Conservation (phyloP, 2,329 filamentous ascomycete species). For the Colletotrichum sp. region DNA sequence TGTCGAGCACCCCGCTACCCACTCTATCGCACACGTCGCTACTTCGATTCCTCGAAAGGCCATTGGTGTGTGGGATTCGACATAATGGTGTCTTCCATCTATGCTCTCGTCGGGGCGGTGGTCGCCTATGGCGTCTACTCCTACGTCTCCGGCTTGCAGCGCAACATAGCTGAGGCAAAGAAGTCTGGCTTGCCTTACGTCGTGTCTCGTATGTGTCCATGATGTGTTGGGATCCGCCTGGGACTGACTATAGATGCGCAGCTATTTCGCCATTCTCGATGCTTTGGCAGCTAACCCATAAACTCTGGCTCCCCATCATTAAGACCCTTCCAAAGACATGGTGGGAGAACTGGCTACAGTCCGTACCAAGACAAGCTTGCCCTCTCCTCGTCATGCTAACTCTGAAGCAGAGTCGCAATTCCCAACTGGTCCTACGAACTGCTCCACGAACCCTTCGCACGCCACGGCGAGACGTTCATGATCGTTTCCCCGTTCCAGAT, state of each 20-base stretch:
- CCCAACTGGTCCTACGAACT: conserved; percentile 65
- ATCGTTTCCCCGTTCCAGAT: conserved; percentile 63
- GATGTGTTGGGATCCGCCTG: too few species aligned
- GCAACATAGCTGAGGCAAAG: conserved; percentile 56
- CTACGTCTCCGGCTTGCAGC: conserved; percentile 37
- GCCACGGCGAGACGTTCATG: conserved; percentile 68
- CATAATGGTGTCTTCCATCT: conserved; percentile 41
- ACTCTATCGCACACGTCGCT: too few species aligned
- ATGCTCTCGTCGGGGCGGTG: conserved; percentile 36
- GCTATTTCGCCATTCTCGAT: conserved; percentile 55
- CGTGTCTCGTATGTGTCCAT: conserved; percentile 52
- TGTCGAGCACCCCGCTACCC: not conserved
- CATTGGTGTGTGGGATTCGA: not conserved
- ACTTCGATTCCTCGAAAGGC: not conserved
- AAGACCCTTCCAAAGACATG: conserved; percentile 57
- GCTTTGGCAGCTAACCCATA: conserved; percentile 60
- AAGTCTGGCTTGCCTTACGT: conserved; percentile 57
- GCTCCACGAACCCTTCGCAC: conserved; percentile 62
- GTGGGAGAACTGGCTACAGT: conserved; percentile 67
- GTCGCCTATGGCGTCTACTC: conserved; percentile 37
- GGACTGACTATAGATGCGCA: conserved; percentile 26
- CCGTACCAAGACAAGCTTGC: conserved; percentile 31
- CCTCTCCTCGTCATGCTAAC: conserved; percentile 6
- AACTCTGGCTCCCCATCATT: conserved; percentile 61
- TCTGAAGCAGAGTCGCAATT: conserved; percentile 50